Conservation (phyloP, 768 basidiomycete species). For the Kwoniella shandongensis region DNA sequence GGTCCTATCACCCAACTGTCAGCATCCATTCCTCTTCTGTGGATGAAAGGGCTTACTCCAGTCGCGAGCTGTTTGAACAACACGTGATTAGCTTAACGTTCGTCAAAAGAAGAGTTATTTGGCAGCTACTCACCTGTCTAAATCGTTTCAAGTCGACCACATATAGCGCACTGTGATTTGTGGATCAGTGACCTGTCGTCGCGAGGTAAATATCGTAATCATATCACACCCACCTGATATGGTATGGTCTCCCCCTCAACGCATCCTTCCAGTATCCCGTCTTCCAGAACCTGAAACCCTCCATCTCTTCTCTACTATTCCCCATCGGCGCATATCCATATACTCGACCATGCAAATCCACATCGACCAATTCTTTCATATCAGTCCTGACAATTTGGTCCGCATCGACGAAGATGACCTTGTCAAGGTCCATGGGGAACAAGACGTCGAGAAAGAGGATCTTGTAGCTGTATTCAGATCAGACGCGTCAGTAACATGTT, state of each 20-base stretch:
- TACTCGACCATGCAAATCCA: conserved; percentile 87
- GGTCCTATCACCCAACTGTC: conserved; percentile 37
- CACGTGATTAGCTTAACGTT: conserved; percentile 64
- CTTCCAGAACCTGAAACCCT: conserved; percentile 99
- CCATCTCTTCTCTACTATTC: conserved; percentile 89
- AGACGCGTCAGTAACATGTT: neutral
- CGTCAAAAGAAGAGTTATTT: neutral
- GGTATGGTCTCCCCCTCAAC: conserved; percentile 79
- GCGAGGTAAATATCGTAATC: neutral
- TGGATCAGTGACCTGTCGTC: neutral
- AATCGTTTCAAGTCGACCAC: conserved; percentile 94
- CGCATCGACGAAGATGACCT: conserved; percentile 98
- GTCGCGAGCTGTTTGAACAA: conserved; percentile 71
- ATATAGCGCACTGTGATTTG: conserved; percentile 73
- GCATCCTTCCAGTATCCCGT: conserved; percentile 79
- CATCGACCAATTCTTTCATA: conserved; percentile 86
- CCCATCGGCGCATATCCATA: conserved; percentile 99
- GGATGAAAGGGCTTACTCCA: conserved; percentile 21
- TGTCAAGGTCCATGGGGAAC: conserved; percentile 98
- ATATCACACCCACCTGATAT: conserved; percentile 71
- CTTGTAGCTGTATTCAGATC: conserved; percentile 64
- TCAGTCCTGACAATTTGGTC: conserved; percentile 86
- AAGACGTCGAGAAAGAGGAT: conserved; percentile 98
- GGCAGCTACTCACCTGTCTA: conserved; percentile 66
- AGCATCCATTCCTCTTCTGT: conserved; percentile 13